Conservation (phyloP, 176 grass and related monocot genomes). For the Zoysia japonica region DNA sequence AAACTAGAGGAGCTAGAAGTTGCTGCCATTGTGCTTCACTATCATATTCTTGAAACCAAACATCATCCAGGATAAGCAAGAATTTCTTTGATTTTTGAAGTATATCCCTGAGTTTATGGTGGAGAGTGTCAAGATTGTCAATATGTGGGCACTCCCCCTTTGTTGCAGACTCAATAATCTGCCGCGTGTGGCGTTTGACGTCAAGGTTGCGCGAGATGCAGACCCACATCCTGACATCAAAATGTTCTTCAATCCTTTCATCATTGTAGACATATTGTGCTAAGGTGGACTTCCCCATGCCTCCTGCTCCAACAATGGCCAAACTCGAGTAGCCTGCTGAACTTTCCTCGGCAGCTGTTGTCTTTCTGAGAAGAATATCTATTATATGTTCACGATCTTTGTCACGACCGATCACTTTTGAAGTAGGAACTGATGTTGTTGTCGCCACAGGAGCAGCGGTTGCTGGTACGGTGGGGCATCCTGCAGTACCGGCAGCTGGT, state of each 20-base stretch:
- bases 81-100: neutral
- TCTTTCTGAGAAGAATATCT: neutral
- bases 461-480: accelerated
- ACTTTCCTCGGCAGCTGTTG: neutral
- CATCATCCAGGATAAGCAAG: neutral
- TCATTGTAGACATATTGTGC: constrained; percentile 14
- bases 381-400: constrained; percentile 3
- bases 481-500: too few relatives aligned
- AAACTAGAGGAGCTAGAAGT: constrained; percentile 8
- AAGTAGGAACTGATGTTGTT: neutral
- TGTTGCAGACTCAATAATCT: constrained; percentile 27
- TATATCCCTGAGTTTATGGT: neutral
- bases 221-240: constrained; percentile 40
- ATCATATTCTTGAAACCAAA: neutral
- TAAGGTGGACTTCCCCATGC: constrained; percentile 12
- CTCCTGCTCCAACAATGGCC: constrained; percentile 14
- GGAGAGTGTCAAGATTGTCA: constrained; percentile 22
- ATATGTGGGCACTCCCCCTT: neutral
- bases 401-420: constrained; percentile 17
- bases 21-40: neutral
- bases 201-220: constrained; percentile 26
- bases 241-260: neutral
- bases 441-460: neutral
- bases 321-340: neutral
- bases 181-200: neutral